Evolutionary conservation across 2,329 filamentous ascomycete species (phyloP).

Genomic region (Pezicula radicicola): DNA sequence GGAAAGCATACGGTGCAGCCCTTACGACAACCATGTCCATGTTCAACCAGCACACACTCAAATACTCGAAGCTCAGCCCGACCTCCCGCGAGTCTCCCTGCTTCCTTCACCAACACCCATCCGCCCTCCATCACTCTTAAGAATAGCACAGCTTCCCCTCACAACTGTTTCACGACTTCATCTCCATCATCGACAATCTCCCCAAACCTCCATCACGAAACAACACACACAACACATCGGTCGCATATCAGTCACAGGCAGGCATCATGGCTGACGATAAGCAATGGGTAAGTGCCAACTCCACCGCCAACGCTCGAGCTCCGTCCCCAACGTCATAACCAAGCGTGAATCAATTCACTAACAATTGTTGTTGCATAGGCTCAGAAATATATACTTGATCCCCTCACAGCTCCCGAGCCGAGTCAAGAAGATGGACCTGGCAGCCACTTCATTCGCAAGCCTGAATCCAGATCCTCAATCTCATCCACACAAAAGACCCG

Average conservation of each 20-base stretch:
- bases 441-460: conserved; percentile 34
- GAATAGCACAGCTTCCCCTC: neutral
- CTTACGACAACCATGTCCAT: neutral
- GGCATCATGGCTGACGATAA: conserved; percentile 38
- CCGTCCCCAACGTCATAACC: neutral
- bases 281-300: conserved; percentile 41
- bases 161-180: neutral
- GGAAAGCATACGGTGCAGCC: neutral
- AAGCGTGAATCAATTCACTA: conserved; percentile 3
- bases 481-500: conserved; percentile 34
- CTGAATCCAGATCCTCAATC: conserved; percentile 19
- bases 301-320: neutral
- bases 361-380: conserved; percentile 42
- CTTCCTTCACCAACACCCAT: neutral
- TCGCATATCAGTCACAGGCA: neutral
- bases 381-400: conserved; percentile 64
- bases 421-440: conserved; percentile 65
- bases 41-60: neutral
- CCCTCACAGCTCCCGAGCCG: conserved; percentile 65
- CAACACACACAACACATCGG: neutral
- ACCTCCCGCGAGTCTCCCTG: neutral
- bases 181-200: neutral
- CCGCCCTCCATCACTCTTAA: neutral
- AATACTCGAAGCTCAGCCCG: neutral
- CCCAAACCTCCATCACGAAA: neutral